A percentile compares a stretch with the other conserved stretches of the same genome.
Conservation (phyloP, 805 yeast genomes). For the Cyberlindnera xylosilytica region DNA sequence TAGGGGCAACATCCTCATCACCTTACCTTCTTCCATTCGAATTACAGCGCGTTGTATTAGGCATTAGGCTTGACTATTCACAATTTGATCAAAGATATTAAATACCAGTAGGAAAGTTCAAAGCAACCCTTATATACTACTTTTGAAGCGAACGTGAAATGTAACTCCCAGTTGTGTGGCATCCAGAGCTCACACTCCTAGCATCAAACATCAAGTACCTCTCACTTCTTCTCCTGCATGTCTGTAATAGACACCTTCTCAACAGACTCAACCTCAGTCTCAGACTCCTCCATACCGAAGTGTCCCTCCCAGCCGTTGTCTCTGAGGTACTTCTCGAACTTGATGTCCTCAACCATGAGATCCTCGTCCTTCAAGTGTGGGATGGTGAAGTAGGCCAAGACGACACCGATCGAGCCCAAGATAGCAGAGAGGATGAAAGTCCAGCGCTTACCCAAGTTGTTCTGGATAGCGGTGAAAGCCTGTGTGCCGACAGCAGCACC, state of each 20-base stretch:
- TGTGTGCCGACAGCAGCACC: constrained; percentile 85
- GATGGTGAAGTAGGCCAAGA: constrained; percentile 55
- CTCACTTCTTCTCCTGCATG: constrained; percentile 9
- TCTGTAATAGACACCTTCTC: constrained; percentile 8
- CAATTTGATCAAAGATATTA: too few species aligned
- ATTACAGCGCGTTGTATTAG: too few species aligned
- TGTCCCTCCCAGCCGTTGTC: constrained; percentile 55
- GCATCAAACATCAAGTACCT: not conserved
- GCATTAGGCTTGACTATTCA: too few species aligned
- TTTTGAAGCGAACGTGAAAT: too few species aligned
- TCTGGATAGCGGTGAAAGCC: constrained; percentile 65
- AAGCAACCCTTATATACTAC: too few species aligned
- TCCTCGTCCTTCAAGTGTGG: constrained; percentile 75
- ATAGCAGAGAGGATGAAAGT: constrained; percentile 78
- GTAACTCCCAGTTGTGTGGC: too few species aligned
- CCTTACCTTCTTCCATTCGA: too few species aligned
- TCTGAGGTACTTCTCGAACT: constrained; percentile 56
- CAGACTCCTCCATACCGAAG: constrained; percentile 32
- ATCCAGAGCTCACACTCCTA: too few species aligned
- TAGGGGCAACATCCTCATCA: too few species aligned
- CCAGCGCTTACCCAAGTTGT: constrained; percentile 63
- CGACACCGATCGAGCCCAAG: constrained; percentile 63
- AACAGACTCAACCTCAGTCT: constrained; percentile 9
- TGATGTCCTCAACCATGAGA: constrained; percentile 58
- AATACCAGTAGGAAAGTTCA: too few species aligned